Conservation (phyloP, 371 early-diverging fungal species). For the Funneliformis caledonium region DNA sequence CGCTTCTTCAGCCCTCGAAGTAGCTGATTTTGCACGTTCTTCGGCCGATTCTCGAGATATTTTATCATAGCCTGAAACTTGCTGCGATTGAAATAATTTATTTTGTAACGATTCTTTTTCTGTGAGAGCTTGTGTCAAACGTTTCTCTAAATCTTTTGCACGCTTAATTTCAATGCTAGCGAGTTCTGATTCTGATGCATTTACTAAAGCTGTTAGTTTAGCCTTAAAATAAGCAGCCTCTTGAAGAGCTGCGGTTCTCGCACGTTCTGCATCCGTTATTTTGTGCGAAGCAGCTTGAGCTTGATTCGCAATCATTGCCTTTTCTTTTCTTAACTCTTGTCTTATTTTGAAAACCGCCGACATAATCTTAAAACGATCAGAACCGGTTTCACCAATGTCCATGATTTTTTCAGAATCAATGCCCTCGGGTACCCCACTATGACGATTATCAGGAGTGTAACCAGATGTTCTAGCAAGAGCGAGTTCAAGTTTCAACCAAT, state of each 20-base stretch:
- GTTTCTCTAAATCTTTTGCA: conserved; percentile 56
- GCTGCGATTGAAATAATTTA: conserved; percentile 51
- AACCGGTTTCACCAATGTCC: conserved; percentile 22
- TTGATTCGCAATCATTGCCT: conserved; percentile 35
- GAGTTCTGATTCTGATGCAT: conserved; percentile 47
- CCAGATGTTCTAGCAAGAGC: conserved; percentile 32
- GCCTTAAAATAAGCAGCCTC: conserved; percentile 66
- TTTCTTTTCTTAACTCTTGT: conserved; percentile 27
- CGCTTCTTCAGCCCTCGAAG: conserved; percentile 57
- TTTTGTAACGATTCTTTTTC: conserved; percentile 54
- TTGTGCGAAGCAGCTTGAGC: conserved; percentile 51
- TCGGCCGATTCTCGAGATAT: conserved; percentile 52
- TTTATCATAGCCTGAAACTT: conserved; percentile 54
- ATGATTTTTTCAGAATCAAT: conserved; percentile 23
- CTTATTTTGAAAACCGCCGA: conserved; percentile 21
- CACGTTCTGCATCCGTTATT: conserved; percentile 58
- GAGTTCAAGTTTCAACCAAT: conserved; percentile 30
- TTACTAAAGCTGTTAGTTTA: conserved; percentile 51
- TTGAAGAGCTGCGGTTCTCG: conserved; percentile 62
- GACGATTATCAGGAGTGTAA: not conserved
- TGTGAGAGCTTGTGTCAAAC: conserved; percentile 51
- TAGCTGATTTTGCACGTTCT: conserved; percentile 54
- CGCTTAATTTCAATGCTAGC: conserved; percentile 52
- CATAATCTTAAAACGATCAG: conserved; percentile 23
- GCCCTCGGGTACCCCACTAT: not conserved